Evolutionary conservation across 2,329 filamentous ascomycete species (phyloP), one percentile per base, ranked within the genome.

Genomic region (Pochonia chlamydosporia): DNA sequence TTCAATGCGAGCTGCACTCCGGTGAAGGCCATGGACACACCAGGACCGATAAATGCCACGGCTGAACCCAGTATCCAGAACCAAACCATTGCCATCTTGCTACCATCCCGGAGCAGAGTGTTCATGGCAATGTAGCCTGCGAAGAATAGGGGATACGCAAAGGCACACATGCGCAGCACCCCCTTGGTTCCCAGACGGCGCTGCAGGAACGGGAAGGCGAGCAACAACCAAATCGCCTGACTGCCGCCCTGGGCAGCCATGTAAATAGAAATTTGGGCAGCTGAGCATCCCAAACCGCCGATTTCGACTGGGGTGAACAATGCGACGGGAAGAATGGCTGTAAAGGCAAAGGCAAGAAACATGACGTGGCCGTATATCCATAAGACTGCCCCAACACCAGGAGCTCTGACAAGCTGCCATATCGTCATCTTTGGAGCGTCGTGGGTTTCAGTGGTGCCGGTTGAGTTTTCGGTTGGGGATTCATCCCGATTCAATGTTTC

Each of bases 1-100:
- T 92, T 92, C 26, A 92, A 59, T 0, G 81, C 81, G 8, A 92
- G 79, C 68, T 91, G 86, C 1, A 84, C 75, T 2, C 74, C 82
- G 0, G 85, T 90, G 59, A 85, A 87, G 2, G 75, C 71, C 84
- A 88, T 89, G 42, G 74, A 75, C 0, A 87, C 78, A 1, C 81
- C 81, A 11, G 75, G 75, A 0, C 82, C 84, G 8, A 67, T 9
- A 0, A 87, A n/a, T 0, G 70, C 66, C 10, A 83, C 61, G 9
- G 64, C 43, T 0, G 66, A 52, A 1, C 55, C 60, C 1, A 66
- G 3, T 3, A 75, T 58, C 81, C 84, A 89, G 60, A 89, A 88
- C 0, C 63, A 51, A 0, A 59, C 62, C 2, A 61, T 57, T 1
- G 71, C 53, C 0, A 59, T 58, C 0, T 58, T 61, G 14, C 67